These are phyloP conservation scores for Beauveria sp. DNA, from an alignment of 2,329 filamentous ascomycete species.

Conservation along the genomic window DNA sequence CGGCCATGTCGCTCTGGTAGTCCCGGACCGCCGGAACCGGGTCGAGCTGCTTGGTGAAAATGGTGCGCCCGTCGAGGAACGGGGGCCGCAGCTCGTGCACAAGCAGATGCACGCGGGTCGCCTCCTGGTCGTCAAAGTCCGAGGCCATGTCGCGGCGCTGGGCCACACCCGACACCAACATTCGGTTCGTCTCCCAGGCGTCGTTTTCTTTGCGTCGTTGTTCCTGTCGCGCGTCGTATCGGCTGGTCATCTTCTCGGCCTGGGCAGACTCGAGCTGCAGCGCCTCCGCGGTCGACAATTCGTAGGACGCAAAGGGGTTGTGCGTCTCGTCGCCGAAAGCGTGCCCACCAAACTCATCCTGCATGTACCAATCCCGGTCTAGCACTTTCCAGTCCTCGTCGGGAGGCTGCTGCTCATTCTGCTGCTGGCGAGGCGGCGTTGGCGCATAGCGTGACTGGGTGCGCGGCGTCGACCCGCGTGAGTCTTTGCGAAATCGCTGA, in stretches of 20 bases:
- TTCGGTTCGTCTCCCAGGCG: conserved; percentile 97
- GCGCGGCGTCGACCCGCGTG: conserved; percentile 26
- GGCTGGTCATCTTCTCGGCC: conserved; percentile 71
- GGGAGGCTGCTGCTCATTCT: conserved; percentile 51
- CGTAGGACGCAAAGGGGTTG: conserved; percentile 78
- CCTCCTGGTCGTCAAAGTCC: conserved; percentile 89
- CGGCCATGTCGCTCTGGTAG: conserved; percentile 95
- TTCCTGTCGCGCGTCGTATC: conserved; percentile 59
- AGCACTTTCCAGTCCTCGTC: conserved; percentile 67
- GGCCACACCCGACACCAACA: conserved; percentile 93
- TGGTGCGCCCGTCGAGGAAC: conserved; percentile 86
- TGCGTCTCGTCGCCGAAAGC: conserved; percentile 87
- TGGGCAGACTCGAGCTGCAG: conserved; percentile 72
- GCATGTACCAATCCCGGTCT: conserved; percentile 88
- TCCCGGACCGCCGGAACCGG: conserved; percentile 90
- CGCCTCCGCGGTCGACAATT: conserved; percentile 63
- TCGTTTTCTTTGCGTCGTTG: conserved; percentile 93
- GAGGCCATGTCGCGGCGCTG: conserved; percentile 74
- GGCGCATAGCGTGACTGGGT: conserved; percentile 31
- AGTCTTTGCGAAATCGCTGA: conserved; percentile 24
- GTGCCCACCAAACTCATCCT: conserved; percentile 73
- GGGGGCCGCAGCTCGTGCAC: conserved; percentile 92
- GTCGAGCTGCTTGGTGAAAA: conserved; percentile 96
- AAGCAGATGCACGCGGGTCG: conserved; percentile 78
- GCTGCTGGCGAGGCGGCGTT: conserved; percentile 27